Evolutionary conservation across 106 monocot species (phyloP), one percentile per base, ranked within the genome.

Genomic region (Dioscorea alata): DNA sequence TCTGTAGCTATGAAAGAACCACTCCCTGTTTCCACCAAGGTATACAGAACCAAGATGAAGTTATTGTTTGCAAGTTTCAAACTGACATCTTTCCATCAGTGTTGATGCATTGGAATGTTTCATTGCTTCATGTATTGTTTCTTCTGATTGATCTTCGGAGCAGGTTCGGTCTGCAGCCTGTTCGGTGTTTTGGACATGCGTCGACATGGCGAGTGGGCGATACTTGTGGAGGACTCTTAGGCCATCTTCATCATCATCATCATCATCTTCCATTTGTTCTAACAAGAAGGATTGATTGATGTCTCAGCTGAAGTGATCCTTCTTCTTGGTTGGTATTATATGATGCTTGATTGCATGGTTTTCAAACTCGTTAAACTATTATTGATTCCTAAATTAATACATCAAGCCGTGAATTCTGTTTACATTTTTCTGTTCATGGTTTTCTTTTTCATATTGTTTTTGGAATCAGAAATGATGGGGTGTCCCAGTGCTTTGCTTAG

Each of bases 201-300:
- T 90, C 64, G 94, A 94, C 72, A 88, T 94, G 90, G 90, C 90
- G 22, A 94, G 81, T 48, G 94, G 94, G 73, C 59, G 74, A 16
- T 94, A 90, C 67, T 76, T 94, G 32, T 94, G 94, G 94, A 84
- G 87, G 74, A 76, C 74, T 28, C 73, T 94, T 32, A 77, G 73
- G 20, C 7, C 64, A 28, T 28, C 28, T 1, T 1, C 28, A 28
- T 28, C 28, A 28, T 28, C 28, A 28, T 28, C 28, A 28, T 28
- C 28, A 28, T 28, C 28, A 28, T 28, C 54, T 19, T 4, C 15
- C 54, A 19, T 54, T 54, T 13, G 54, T 54, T 54, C 54, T 5
- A 18, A 54, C 15, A 54, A 54, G 54, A 54, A 54, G 15, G 15
- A 19, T 54, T 54, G 54, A 19, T 16, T 18, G 15, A 28, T 28